Percentiles rank a stretch among this genome's conserved stretches.
Conservation (phyloP, 2,329 filamentous ascomycete genomes). For the Neobulgaria alba region DNA sequence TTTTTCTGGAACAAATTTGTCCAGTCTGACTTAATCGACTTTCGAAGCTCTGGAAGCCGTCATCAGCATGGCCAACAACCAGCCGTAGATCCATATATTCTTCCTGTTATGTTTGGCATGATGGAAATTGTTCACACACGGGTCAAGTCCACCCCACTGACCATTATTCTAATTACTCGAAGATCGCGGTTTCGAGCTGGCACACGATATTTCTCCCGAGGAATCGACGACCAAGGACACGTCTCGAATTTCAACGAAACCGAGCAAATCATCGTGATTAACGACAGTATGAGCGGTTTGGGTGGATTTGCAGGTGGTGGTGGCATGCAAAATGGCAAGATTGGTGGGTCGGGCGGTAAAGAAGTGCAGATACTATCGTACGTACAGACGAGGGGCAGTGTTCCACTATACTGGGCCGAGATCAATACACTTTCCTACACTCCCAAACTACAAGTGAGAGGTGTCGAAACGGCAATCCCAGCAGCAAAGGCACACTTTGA, state of each 20-base stretch:
- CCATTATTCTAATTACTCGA: slow-evolving; percentile 79
- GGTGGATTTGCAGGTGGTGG: slow-evolving; percentile 73
- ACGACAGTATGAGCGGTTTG: slow-evolving; percentile 66
- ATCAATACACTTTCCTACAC: slow-evolving; percentile 89
- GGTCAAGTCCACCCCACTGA: slow-evolving; percentile 77
- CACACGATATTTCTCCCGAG: slow-evolving; percentile 90
- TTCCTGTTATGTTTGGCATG: slow-evolving; percentile 95
- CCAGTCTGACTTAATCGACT: slow-evolving; percentile 84
- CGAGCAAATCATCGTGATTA: slow-evolving; percentile 83
- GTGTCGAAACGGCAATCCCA: slow-evolving; percentile 68
- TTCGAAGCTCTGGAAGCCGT: slow-evolving; percentile 56
- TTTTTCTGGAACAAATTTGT: slow-evolving; percentile 99
- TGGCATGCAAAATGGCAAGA: slow-evolving; percentile 66
- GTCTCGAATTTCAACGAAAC: slow-evolving; percentile 99
- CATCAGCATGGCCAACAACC: slow-evolving; percentile 62
- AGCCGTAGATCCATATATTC: slow-evolving; percentile 79
- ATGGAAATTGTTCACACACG: slow-evolving; percentile 80
- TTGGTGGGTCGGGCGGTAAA: slow-evolving; percentile 48
- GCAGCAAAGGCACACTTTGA: slow-evolving; percentile 83
- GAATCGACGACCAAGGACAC: slow-evolving; percentile 85
- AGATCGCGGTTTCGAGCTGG: slow-evolving; percentile 82
- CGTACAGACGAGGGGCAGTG: slow-evolving; percentile 91
- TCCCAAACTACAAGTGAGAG: slow-evolving; percentile 79
- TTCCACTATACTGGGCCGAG: slow-evolving; percentile 94
- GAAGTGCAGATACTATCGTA: slow-evolving; percentile 90